Evolutionary conservation across 768 basidiomycete genomes (phyloP), one percentile per base, ranked within the genome.

Genomic region (Lyophyllum atratum): DNA sequence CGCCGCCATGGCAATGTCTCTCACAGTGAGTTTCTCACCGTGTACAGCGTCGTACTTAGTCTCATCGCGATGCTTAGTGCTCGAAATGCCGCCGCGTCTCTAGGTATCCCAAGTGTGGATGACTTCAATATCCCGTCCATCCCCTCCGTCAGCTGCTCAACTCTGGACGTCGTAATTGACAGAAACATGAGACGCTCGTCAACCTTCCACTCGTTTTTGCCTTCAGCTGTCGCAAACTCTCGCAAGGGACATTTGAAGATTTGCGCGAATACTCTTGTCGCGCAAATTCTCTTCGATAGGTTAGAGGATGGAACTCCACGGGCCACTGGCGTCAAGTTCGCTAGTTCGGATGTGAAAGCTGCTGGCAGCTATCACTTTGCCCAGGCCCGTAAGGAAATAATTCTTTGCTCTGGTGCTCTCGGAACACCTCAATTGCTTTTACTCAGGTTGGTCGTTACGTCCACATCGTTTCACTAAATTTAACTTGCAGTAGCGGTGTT

Each of bases 381-480:
- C 48, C 33, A 25, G 19, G 59, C 55, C 49, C 33, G 28, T 12
- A 49, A 50, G 1, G 73, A 73, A 54, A 64, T 74, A 14, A 59
- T 70, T n/a, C 57, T 70, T 15, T 72, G 71, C 46, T 73, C 72
- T 19, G 79, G 80, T 9, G 71, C 79, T 0, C 64, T 81, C 33
- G 71, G 74, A 26, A 74, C 72, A 7, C 72, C 79, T 21, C 78
- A 79, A 50, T 61, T 80, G n/a, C 67, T 81, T 15, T 66, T 78
- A 59, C 57, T 70, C 11, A 72, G 71, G 69, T 70, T 19, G 6
- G 2, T 34, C 3, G 15, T 53, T 19, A 15, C 1, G 37, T 25
- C 7, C 14, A 39, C 7, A 21, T 33, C 3, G 10, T 40, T 17
- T 21, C 21, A 7, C 8, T 42, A 14, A 52, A 21, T n/a, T 10